Evolutionary conservation across 805 yeast species (phyloP).

Genomic region (Suhomyces canberraensis): DNA sequence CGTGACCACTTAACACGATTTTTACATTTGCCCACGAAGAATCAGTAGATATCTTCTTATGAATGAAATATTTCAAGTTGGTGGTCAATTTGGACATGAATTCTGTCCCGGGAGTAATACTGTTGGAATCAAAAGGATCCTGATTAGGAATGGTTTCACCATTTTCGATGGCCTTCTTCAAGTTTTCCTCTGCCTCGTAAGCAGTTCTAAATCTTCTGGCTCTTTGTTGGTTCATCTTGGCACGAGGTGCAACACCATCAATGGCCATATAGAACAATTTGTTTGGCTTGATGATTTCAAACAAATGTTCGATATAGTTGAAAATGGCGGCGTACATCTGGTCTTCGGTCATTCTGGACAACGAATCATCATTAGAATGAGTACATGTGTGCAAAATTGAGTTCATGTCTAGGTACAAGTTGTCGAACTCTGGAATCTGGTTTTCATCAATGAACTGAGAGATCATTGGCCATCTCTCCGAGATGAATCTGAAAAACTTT

Average conservation of each 20-base stretch:
- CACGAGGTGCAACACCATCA: conserved; percentile 98
- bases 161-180: conserved; percentile 66
- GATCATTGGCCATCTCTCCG: conserved; percentile 98
- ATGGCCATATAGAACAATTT: conserved; percentile 92
- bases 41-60: conserved; percentile 83
- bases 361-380: conserved; percentile 70
- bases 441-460: conserved; percentile 73
- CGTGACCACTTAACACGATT: conserved; percentile 84
- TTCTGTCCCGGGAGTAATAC: conserved; percentile 96
- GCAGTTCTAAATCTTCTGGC: conserved; percentile 94
- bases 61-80: conserved; percentile 81
- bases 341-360: conserved; percentile 74
- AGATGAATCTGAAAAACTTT: conserved; percentile 91
- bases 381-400: conserved; percentile 93
- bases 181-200: conserved; percentile 79
- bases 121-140: conserved; percentile 84
- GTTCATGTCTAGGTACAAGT: conserved; percentile 94
- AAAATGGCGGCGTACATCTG: conserved; percentile 91
- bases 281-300: conserved; percentile 81
- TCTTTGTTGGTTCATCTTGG: conserved; percentile 97
- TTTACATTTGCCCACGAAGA: conserved; percentile 79
- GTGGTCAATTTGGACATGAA: conserved; percentile 87
- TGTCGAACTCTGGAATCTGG: conserved; percentile 91
- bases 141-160: conserved; percentile 79
- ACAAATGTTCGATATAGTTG: conserved; percentile 90